Conservation (phyloP, 139 green algal species). For the Coccomyxa sp. region DNA sequence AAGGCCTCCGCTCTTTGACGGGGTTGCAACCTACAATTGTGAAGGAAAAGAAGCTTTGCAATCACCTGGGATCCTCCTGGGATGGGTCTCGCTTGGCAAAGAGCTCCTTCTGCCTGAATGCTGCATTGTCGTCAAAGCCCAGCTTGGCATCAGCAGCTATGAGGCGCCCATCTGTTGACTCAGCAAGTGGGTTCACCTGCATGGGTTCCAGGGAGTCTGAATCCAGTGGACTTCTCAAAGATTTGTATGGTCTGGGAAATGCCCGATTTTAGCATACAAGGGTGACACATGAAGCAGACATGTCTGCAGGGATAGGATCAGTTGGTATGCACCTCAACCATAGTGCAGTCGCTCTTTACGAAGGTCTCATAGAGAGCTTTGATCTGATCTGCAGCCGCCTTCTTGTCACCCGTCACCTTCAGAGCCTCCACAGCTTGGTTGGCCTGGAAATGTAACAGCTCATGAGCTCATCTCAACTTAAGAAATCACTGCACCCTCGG, state of each 20-base stretch:
- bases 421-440: slow-evolving; percentile 65
- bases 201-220: not conserved
- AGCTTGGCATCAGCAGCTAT: slow-evolving; percentile 97
- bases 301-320: no score
- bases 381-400: slow-evolving; percentile 82
- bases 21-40: no score
- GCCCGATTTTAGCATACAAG: no score
- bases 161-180: slow-evolving; percentile 71
- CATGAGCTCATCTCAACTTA: not conserved
- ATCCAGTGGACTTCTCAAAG: no score
- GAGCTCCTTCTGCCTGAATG: slow-evolving; percentile 91
- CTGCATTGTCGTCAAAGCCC: slow-evolving; percentile 98
- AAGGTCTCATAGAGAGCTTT: slow-evolving; percentile 92
- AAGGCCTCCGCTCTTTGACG: no score
- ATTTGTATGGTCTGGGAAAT: no score
- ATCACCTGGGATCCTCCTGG: slow-evolving; percentile 77
- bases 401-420: slow-evolving; percentile 62
- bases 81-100: slow-evolving; percentile 83
- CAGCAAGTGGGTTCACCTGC: slow-evolving; percentile 94
- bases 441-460: slow-evolving; percentile 16
- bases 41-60: no score
- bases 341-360: slow-evolving; percentile 88
- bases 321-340: slow-evolving; percentile 81
- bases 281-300: no score
- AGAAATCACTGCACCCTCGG: not conserved